Evolutionary conservation across 208 protist genomes (phyloP), one percentile per base, ranked within the genome.

Genomic region (Lotmaria passim): DNA sequence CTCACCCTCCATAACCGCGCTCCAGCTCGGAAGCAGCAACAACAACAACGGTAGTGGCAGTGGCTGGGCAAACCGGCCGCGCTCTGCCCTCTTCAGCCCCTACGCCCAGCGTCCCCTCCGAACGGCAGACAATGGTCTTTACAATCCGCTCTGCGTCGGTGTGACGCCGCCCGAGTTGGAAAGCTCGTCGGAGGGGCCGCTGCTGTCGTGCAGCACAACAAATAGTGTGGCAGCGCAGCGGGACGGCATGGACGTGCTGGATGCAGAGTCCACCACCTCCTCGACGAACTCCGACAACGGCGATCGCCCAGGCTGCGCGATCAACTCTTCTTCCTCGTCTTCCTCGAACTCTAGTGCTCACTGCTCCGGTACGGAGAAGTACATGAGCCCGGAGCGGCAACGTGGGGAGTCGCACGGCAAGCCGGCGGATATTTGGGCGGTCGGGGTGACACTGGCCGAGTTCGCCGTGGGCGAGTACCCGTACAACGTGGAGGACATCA

Each of bases 371-470:
- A 96, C 93, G 23, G 73, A 89, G 34, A 82, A 87, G 64, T 97
- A 97, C 71, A 97, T 97, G 93, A 90, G 81, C 52, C 90, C 93
- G 0, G 90, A 97, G 74, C 79, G 93, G 50, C 89, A 95, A 56
- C 82, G 83, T 23, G 91, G 89, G 26, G 83, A 93, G 78, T 30
- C 60, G 52, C 86, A 97, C 69, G 87, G 88, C 31, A 86, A 83
- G 63, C 78, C 89, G 24, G 80, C 79, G 14, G 93, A 97, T 66
- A 86, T 97, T 38, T 97, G 93, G 91, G 89, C 93, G 12, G 81
- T 96, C 30, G 93, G 93, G 34, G 85, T 97, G 36, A 94, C 91
- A 1, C 82, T 96, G 19, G 91, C 89, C 0, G 87, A 97, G 71
- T 96, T 94, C 48, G 87, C 88, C 17, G 47, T 95, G n/a, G 91